Base-by-base conservation (phyloP, 345 rosid species). In the Lepidium didymum region DNA sequence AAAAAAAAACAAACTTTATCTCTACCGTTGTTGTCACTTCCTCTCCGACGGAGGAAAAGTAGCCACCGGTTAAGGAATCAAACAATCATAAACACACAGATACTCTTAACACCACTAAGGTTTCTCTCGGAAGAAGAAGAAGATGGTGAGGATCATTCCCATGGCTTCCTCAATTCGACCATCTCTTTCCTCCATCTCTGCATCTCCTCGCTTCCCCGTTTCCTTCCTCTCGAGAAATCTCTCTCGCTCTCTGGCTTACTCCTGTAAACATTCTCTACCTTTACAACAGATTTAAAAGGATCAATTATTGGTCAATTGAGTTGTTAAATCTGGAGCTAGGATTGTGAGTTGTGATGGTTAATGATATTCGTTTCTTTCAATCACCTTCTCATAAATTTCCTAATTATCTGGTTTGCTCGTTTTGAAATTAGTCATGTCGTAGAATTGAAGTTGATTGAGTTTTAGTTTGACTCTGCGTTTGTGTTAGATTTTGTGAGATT, bases 151-250 rank as follows among this genome's bases (percentile, higher is more conserved):
- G 87, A 77, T 87, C 56, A 65, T 82, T 10, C 85, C 96, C 31
- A 84, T 88, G 92, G 90, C 96, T 0, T 87, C 97, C 64, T 82
- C 98, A 19, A 72, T 90, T 70, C 80, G 87, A 65, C 91, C 97
- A 41, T 85, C 97, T 12, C 58, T 89, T 8, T 55, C 83, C 62
- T 83, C 82, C 33, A 79, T 84, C 55, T 77, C 84, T 35, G 1
- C 76, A 6, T 42, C 86, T 59, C 75, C 80, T 38, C 80, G 85
- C 41, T 64, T 79, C 60, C 77, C 77, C 10, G 40, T 68, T 47
- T 59, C 79, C 13, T 37, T 76, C 64, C 64, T 81, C 36, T 74
- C 80, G 2, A 65, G 43, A 58, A 35, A 33, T 42, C 77, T 82
- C 61, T 78, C 87, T 57, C 81, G 85, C 54, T 33, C 81, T 63